Conservation (phyloP, 176 grass and related monocot species). For the Avena atlantica region DNA sequence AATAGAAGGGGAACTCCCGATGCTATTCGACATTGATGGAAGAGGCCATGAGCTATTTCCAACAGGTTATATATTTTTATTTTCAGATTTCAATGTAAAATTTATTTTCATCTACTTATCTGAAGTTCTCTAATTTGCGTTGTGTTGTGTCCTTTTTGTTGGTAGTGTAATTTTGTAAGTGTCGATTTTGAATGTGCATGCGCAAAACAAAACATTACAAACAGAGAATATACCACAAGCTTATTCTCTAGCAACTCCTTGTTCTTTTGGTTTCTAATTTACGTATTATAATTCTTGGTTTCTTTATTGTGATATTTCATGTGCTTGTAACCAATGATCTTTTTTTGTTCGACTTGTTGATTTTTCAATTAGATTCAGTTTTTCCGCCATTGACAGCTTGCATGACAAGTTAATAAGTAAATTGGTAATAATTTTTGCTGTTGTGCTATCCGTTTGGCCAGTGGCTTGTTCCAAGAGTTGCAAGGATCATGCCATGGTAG, state of each 20-base stretch:
- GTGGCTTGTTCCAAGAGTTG: neutral
- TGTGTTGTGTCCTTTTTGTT: conserved; percentile 25
- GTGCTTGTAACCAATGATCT: neutral
- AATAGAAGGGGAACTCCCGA: conserved; percentile 78
- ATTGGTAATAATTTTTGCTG: neutral
- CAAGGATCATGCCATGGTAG: too few species aligned
- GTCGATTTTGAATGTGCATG: conserved; percentile 18
- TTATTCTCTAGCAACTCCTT: neutral
- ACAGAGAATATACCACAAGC: neutral
- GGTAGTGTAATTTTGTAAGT: neutral
- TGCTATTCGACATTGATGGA: conserved; percentile 91
- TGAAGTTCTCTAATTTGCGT: neutral
- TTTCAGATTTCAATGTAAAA: conserved; percentile 11
- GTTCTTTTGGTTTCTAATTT: conserved; percentile 26
- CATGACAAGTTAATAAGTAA: neutral
- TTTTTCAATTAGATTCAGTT: conserved; percentile 2
- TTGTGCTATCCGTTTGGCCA: neutral
- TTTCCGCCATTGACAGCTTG: neutral
- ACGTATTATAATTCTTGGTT: neutral
- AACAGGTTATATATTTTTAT: conserved; percentile 64
- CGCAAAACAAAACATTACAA: neutral
- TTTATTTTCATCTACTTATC: conserved; percentile 20
- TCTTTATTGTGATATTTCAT: conserved; percentile 9
- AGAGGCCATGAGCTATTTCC: conserved; percentile 85
- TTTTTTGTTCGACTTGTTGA: neutral